phyloP scores from a whole-genome alignment of 2,329 filamentous ascomycete species.

The Bipolaris bicolor region DNA sequence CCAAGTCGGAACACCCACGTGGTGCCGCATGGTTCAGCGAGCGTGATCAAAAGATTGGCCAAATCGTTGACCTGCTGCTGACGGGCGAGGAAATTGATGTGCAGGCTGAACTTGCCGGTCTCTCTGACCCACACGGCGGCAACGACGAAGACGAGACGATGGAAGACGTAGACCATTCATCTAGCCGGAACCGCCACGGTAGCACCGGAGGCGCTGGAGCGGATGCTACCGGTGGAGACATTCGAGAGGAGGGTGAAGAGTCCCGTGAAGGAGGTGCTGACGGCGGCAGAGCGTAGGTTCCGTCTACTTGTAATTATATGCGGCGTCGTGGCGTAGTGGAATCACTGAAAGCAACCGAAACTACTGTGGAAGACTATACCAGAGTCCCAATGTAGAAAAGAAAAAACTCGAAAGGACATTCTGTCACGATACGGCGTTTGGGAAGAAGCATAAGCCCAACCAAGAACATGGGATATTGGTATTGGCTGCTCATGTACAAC shows the following conservation, averaged over 20 bases:
- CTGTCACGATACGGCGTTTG: constrained; percentile 43
- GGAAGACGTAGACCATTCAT: constrained; percentile 57
- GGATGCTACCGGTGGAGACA: constrained; percentile 87
- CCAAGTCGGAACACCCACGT: constrained; percentile 76
- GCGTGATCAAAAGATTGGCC: constrained; percentile 83
- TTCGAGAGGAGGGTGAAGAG: constrained; percentile 86
- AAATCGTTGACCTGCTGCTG: constrained; percentile 82
- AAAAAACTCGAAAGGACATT: constrained; percentile 22
- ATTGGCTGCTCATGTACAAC: constrained; percentile 40
- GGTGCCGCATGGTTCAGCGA: constrained; percentile 79
- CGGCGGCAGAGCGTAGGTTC: constrained; percentile 99
- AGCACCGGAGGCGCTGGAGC: constrained; percentile 79
- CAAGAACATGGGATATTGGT: constrained; percentile 28
- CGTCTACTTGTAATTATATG: constrained; percentile 35
- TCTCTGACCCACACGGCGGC: constrained; percentile 61
- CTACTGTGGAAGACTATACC: constrained; percentile 29
- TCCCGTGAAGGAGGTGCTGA: constrained; percentile 93
- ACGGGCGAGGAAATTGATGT: constrained; percentile 91
- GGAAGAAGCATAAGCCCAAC: constrained; percentile 29
- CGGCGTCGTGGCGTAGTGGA: constrained; percentile 47
- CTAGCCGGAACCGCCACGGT: constrained; percentile 41
- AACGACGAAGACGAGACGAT: constrained; percentile 71
- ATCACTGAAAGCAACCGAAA: constrained; percentile 29
- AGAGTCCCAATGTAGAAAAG: constrained; percentile 18
- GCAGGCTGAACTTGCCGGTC: constrained; percentile 66